A percentile compares a stretch with the other conserved stretches of the same genome.
Conservation (phyloP, 257 asterid genomes). For the Ophiorrhiza pumila region DNA sequence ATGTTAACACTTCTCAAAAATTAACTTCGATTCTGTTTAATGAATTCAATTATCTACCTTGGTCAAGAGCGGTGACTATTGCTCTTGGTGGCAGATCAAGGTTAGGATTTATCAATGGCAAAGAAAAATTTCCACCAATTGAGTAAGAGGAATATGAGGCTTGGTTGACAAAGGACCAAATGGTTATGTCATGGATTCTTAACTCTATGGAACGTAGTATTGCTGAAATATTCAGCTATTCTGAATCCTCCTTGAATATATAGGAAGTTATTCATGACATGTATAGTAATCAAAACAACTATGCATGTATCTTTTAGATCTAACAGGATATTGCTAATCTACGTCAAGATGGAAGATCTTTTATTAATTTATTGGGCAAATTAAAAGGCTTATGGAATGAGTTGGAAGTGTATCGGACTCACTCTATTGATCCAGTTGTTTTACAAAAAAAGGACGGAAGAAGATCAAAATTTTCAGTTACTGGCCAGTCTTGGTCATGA, state of each 20-base stretch:
- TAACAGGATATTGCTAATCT: background rate
- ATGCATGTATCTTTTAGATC: background rate
- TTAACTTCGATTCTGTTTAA: background rate
- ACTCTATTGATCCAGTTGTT: background rate
- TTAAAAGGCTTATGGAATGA: background rate
- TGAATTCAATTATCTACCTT: background rate
- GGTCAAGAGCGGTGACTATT: background rate
- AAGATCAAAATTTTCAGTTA: background rate
- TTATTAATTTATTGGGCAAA: background rate
- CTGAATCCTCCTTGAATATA: background rate
- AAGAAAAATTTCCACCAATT: background rate
- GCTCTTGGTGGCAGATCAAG: background rate
- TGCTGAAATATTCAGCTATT: slow-evolving; percentile 2
- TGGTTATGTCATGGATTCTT: background rate
- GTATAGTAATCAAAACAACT: background rate
- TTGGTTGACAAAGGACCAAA: background rate
- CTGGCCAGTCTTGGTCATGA: background rate
- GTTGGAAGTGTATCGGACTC: background rate
- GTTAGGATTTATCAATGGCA: background rate
- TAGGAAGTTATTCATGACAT: background rate
- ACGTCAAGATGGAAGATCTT: background rate
- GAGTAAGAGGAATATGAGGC: background rate
- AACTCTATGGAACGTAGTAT: background rate
- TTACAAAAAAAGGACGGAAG: background rate
- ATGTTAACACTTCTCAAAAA: background rate